A percentile compares a stretch with the other conserved stretches of the same genome.
Evolutionary conservation across 73 alveolate species (phyloP).

Genomic region (Strombidium stylifer): DNA sequence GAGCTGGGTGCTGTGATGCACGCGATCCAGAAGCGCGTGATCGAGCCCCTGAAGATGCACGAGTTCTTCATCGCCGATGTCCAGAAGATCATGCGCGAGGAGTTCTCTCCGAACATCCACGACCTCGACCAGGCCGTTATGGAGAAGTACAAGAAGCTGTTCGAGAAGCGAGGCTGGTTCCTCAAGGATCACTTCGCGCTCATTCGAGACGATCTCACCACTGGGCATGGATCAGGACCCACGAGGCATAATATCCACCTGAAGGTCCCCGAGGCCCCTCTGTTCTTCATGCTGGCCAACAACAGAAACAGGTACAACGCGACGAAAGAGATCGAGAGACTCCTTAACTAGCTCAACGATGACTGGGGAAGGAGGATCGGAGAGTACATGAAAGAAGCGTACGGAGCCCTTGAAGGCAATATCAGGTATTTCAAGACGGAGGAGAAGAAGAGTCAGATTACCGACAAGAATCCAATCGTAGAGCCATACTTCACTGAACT

Average conservation of each 20-base stretch:
- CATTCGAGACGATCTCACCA: not conserved
- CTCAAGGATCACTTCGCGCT: conserved; percentile 2
- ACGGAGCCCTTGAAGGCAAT: conserved; percentile 68
- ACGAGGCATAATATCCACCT: not conserved
- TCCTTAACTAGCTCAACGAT: conserved; percentile 42
- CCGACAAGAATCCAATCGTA: conserved; percentile 48
- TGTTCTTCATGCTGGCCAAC: not conserved
- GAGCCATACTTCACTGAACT: conserved; percentile 71
- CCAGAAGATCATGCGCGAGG: not conserved
- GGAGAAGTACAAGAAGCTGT: not conserved
- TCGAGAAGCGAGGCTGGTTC: conserved; percentile 10
- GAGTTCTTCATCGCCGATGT: conserved; percentile 53
- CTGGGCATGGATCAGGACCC: conserved; percentile 15
- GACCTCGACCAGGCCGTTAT: not conserved
- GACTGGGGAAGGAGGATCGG: conserved; percentile 50
- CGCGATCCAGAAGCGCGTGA: conserved; percentile 49
- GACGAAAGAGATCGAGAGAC: conserved; percentile 20
- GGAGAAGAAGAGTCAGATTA: conserved; percentile 37
- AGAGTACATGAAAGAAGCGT: conserved; percentile 53
- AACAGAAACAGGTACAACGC: conserved; percentile 10
- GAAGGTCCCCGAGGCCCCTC: not conserved
- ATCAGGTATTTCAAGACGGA: conserved; percentile 60
- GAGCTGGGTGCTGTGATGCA: conserved; percentile 72
- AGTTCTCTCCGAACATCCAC: not conserved
- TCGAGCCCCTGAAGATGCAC: conserved; percentile 34